Evolutionary conservation across 495 filamentous ascomycete genomes (phyloP), one percentile per base, ranked within the genome.

Genomic region (Articulospora tetracladia): DNA sequence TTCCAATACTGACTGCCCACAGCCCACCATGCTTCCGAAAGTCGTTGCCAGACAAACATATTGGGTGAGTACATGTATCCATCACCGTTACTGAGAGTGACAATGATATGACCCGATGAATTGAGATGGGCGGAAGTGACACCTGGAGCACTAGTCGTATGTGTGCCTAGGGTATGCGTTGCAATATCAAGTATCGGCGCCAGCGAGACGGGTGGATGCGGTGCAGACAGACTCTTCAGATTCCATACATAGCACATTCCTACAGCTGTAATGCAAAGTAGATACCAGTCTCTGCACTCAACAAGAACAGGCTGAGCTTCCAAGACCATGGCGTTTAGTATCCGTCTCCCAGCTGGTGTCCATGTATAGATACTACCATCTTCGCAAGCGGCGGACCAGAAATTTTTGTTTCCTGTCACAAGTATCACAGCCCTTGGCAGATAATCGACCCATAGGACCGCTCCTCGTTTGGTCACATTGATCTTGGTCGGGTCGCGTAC

Each of bases 1-100:
- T 96, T 96, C 94, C 95, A 98, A 71, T 98, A 98, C 71, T 98
- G 94, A 68, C 89, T 93, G 23, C 93, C 93, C 0, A 97, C 91
- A 1, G 94, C 93, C 94, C 95, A 99, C 95, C 94, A 99, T 0
- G 89, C 78, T 73, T 99, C 94, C 3, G 90, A 92, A 13, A 98
- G 78, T 11, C 93, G 86, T 75, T 97, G 93, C 94, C 94, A 99
- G n/a, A 85, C 81, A 67, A 83, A 92, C 85, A 98, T 87, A 19
- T 75, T 73, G 0, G 85, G 83, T 1, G 87, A 90, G 74, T 98
- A 99, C 24, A 85, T 82, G 68, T 91, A 98, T 2, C 95, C 94
- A 63, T 98, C 93, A 15, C 94, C 94, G 64, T 96, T 97, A 25
- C 85, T 91, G 41, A 99, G 78, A 0, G 91, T 91, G 2, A 97